Percentiles rank a stretch among this genome's conserved stretches.
Conservation (phyloP, 805 yeast species). For the Kodamaea hsintzibuensis region DNA sequence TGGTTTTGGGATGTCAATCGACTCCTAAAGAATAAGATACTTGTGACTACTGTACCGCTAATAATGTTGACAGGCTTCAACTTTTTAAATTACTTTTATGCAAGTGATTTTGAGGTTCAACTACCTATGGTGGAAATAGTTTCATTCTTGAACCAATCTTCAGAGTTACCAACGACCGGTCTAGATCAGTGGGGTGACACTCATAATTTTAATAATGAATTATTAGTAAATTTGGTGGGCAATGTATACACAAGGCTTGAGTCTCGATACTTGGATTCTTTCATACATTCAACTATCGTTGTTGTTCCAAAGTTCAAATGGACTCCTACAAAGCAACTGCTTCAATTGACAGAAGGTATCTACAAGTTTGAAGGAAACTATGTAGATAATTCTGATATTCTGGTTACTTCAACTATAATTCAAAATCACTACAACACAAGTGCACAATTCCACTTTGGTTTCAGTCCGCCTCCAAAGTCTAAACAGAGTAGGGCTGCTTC, state of each 20-base stretch:
- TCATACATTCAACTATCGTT: constrained; percentile 17
- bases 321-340: constrained; percentile 7
- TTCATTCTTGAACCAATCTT: not conserved
- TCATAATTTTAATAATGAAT: not conserved
- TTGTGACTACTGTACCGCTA: not conserved
- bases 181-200: not conserved
- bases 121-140: constrained; percentile 1
- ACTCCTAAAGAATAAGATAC: not conserved
- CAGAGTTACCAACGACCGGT: not conserved
- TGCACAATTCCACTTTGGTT: not conserved
- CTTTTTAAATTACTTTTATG: not conserved
- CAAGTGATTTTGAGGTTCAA: not conserved
- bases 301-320: constrained; percentile 18
- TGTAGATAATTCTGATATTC: not conserved
- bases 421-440: not conserved
- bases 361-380: constrained; percentile 7
- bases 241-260: constrained; percentile 23
- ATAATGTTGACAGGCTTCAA: not conserved
- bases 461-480: not conserved
- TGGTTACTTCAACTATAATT: not conserved
- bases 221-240: constrained; percentile 11
- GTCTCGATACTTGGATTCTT: constrained; percentile 14
- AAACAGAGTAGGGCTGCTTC: not conserved
- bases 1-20: not conserved
- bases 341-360: constrained; percentile 14